Conservation (phyloP, 2,329 filamentous ascomycete species). For the Colletotrichum sp. region DNA sequence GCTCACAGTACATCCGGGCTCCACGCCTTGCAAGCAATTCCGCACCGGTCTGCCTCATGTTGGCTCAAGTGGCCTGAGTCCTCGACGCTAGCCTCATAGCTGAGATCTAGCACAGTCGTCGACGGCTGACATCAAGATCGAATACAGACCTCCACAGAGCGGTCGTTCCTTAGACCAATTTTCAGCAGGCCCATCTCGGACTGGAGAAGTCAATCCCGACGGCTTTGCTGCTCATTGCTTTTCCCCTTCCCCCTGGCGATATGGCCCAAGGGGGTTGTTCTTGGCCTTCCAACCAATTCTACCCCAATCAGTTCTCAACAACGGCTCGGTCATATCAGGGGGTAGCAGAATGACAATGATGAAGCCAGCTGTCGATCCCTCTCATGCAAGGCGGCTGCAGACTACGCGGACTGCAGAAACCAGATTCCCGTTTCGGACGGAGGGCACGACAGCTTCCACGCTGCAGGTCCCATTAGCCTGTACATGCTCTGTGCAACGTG, state of each 20-base stretch:
- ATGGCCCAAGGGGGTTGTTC: not conserved
- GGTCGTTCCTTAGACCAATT: not conserved
- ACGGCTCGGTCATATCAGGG: not conserved
- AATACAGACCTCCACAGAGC: not conserved
- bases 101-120: not conserved
- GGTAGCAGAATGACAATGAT: not conserved
- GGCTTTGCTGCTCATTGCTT: not conserved
- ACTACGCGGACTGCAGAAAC: not conserved
- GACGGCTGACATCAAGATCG: not conserved
- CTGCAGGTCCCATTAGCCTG: not conserved
- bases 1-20: not conserved
- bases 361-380: conserved; percentile 4
- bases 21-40: not conserved
- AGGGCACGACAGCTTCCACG: not conserved
- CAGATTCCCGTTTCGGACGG: not conserved
- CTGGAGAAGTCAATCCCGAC: not conserved
- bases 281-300: not conserved
- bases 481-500: not conserved
- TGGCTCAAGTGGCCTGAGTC: not conserved
- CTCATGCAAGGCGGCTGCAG: not conserved
- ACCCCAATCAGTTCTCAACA: conserved; percentile 2
- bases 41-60: not conserved
- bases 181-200: not conserved
- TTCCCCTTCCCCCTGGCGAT: not conserved
- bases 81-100: not conserved